phyloP scores from a whole-genome alignment of 495 filamentous ascomycete species.

The Lentithecium fluviatile region DNA sequence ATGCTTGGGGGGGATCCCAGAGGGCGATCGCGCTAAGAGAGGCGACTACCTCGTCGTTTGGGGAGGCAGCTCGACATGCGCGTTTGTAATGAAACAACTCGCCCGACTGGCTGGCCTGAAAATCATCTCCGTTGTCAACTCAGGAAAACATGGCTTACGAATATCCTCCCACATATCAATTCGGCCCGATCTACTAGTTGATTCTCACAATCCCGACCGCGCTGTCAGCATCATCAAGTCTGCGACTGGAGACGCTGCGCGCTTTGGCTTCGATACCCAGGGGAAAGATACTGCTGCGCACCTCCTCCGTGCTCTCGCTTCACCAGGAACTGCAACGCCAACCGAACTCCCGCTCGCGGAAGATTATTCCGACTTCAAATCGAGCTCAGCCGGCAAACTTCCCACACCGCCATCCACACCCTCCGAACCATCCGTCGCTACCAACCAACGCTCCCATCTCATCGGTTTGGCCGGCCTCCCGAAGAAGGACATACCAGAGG shows the following conservation, averaged over 20 bases:
- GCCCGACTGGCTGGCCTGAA: slow-evolving; percentile 60
- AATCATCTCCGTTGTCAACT: slow-evolving; percentile 59
- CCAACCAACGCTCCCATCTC: slow-evolving; percentile 49
- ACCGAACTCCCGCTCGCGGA: slow-evolving; percentile 15
- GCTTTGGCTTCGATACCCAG: slow-evolving; percentile 63
- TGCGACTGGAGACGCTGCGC: slow-evolving; percentile 53
- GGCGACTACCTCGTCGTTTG: slow-evolving; percentile 69
- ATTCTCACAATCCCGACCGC: slow-evolving; percentile 57
- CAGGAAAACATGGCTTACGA: slow-evolving; percentile 58
- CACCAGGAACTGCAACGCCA: slow-evolving; percentile 15
- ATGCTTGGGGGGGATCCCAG: slow-evolving; percentile 49
- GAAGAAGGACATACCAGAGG: slow-evolving; percentile 45
- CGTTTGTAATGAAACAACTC: slow-evolving; percentile 58
- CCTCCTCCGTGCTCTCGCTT: slow-evolving; percentile 49
- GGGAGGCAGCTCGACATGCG: slow-evolving; percentile 66
- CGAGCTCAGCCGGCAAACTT: neutral
- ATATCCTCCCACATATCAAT: slow-evolving; percentile 39
- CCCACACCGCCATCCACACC: slow-evolving; percentile 11
- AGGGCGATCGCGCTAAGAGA: slow-evolving; percentile 38
- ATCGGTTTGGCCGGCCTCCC: slow-evolving; percentile 64
- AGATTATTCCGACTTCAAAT: slow-evolving; percentile 14
- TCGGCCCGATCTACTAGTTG: slow-evolving; percentile 59
- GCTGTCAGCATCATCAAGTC: slow-evolving; percentile 60
- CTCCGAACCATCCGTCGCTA: neutral
- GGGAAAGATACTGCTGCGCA: slow-evolving; percentile 57